Conservation (phyloP, 2,329 filamentous ascomycete species). For the Tothia fuscella region DNA sequence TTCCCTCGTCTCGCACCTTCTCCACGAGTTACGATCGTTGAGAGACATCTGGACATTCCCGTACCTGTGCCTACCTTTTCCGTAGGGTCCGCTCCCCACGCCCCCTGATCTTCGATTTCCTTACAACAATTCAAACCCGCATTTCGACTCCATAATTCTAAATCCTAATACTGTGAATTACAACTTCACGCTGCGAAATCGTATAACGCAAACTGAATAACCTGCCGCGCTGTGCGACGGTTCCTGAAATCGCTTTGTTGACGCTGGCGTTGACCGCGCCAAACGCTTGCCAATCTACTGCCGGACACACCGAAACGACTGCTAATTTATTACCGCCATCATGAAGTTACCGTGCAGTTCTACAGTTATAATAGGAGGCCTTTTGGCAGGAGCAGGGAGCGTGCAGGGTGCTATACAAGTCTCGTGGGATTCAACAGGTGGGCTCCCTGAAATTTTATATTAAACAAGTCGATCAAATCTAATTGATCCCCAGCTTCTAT, state of each 20-base stretch:
- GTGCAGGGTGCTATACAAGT: slow-evolving; percentile 6
- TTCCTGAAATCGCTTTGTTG: neutral
- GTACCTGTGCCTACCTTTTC: too few species aligned
- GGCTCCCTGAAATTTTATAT: too few species aligned
- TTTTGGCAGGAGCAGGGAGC: slow-evolving; percentile 5
- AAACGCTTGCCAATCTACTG: neutral
- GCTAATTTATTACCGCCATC: neutral
- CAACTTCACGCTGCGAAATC: too few species aligned
- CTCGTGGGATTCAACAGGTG: neutral
- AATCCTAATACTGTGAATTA: too few species aligned
- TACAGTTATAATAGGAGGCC: neutral
- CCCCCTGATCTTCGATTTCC: too few species aligned
- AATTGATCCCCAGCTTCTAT: slow-evolving; percentile 44
- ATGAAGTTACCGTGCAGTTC: slow-evolving; percentile 8
- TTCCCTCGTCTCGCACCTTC: too few species aligned
- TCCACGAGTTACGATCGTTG: too few species aligned
- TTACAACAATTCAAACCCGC: too few species aligned
- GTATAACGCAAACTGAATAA: too few species aligned
- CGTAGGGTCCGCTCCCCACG: too few species aligned
- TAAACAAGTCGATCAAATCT: slow-evolving; percentile 1
- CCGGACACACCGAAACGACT: neutral
- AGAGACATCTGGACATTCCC: too few species aligned
- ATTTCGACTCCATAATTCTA: too few species aligned
- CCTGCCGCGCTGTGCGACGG: neutral
- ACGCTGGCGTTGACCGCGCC: slow-evolving; percentile 9